phyloP scores from a whole-genome alignment of 176 grass and related monocot species.

The Zoysia japonica region DNA sequence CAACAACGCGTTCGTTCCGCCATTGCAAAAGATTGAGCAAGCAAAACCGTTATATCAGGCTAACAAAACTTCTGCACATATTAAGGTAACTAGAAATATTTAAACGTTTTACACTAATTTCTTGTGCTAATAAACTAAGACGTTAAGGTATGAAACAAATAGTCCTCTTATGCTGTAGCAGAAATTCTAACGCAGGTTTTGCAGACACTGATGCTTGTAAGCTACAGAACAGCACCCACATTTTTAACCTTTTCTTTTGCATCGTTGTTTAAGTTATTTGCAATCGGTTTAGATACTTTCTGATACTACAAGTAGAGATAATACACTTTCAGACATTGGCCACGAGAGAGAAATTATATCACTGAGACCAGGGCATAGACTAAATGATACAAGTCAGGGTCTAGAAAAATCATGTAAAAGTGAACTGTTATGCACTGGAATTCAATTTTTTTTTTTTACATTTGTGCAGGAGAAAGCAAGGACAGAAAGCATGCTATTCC shows the following conservation, averaged over 20 bases:
- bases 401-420: neutral
- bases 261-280: slow-evolving; percentile 7
- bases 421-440: neutral
- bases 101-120: neutral
- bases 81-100: slow-evolving; percentile 44
- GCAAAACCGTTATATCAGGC: slow-evolving; percentile 38
- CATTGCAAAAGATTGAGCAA: slow-evolving; percentile 53
- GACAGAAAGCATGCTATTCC: slow-evolving; percentile 33
- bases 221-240: neutral
- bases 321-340: neutral
- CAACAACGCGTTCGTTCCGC: slow-evolving; percentile 33
- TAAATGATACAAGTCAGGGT: neutral
- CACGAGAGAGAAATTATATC: neutral
- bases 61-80: slow-evolving; percentile 24
- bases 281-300: slow-evolving; percentile 11
- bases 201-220: slow-evolving; percentile 4
- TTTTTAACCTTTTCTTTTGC: neutral
- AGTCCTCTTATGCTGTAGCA: neutral
- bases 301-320: slow-evolving; percentile 5
- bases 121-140: slow-evolving; percentile 17
- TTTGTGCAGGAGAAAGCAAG: slow-evolving; percentile 45
- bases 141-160: slow-evolving; percentile 10
- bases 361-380: neutral
- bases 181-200: neutral
- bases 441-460: neutral